A percentile compares a stretch with the other conserved stretches of the same genome.
Conservation (phyloP, 2,329 filamentous ascomycete species). For the Fusarium circinatum region DNA sequence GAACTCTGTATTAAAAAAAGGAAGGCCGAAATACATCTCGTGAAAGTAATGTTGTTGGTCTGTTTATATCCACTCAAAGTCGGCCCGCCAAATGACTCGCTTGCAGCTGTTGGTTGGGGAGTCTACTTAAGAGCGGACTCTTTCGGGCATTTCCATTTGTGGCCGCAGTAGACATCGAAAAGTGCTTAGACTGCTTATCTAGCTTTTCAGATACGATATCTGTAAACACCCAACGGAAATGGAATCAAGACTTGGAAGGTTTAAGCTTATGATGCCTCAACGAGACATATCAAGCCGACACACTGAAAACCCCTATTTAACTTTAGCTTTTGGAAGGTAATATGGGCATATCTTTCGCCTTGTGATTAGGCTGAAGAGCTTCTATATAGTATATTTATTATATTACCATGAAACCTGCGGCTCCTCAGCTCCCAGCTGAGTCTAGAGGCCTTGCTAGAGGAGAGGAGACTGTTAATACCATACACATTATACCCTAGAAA, state of each 20-base stretch:
- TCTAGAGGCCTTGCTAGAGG: no score
- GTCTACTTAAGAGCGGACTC: background rate
- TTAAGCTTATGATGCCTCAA: no score
- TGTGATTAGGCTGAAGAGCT: background rate
- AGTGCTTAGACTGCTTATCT: no score
- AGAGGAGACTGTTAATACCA: background rate
- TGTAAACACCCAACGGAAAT: no score
- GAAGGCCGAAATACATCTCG: rapidly evolving
- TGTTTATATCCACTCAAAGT: background rate
- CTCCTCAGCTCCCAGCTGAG: rapidly evolving
- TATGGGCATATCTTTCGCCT: no score
- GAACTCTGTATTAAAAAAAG: rapidly evolving
- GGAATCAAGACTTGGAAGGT: no score
- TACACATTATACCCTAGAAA: background rate
- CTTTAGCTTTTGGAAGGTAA: no score
- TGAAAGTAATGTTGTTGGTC: background rate
- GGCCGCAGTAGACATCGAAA: background rate
- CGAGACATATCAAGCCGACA: no score
- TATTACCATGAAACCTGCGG: background rate
- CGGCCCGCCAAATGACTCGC: background rate
- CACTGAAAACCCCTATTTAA: no score
- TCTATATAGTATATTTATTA: background rate
- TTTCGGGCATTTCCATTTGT: background rate
- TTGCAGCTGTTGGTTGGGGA: background rate
- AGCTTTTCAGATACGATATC: no score